These are phyloP conservation scores for Coleophoma eucalyptorum DNA, from an alignment of 2,329 filamentous ascomycete genomes.

Conservation along the genomic window DNA sequence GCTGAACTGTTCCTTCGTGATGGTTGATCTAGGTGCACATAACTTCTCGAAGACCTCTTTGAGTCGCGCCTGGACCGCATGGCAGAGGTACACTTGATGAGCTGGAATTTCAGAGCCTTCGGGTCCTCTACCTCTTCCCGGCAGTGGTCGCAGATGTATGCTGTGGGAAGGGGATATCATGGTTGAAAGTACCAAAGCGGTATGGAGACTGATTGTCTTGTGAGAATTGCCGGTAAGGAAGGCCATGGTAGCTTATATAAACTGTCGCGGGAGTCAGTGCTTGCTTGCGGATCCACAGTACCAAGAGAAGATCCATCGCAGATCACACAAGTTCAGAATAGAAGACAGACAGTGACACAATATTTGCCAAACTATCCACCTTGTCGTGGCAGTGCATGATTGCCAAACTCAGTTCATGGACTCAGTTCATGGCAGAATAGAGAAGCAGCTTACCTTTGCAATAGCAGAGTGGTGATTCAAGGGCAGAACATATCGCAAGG, in stretches of 20 bases:
- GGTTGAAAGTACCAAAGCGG: constrained; percentile 28
- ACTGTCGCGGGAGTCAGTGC: neutral
- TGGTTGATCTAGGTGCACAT: constrained; percentile 27
- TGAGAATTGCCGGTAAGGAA: constrained; percentile 14
- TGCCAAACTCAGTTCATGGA: no score
- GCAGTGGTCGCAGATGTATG: constrained; percentile 15
- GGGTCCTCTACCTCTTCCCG: constrained; percentile 20
- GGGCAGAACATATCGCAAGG: neutral
- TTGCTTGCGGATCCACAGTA: neutral
- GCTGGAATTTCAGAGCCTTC: constrained; percentile 14
- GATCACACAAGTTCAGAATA: no score
- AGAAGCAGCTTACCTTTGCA: neutral
- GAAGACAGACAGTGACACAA: neutral
- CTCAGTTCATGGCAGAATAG: no score
- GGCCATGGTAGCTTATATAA: constrained; percentile 10
- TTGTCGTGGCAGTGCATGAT: neutral
- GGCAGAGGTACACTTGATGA: constrained; percentile 37
- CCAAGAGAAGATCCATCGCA: neutral
- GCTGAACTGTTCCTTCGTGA: constrained; percentile 37
- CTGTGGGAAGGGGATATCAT: constrained; percentile 21
- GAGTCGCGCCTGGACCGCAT: constrained; percentile 44
- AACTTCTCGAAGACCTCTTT: constrained; percentile 43
- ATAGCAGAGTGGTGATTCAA: neutral
- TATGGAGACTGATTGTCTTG: constrained; percentile 27
- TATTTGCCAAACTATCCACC: neutral